phyloP scores from a whole-genome alignment of 306 rosid genomes.

The Vigna hirtella region DNA sequence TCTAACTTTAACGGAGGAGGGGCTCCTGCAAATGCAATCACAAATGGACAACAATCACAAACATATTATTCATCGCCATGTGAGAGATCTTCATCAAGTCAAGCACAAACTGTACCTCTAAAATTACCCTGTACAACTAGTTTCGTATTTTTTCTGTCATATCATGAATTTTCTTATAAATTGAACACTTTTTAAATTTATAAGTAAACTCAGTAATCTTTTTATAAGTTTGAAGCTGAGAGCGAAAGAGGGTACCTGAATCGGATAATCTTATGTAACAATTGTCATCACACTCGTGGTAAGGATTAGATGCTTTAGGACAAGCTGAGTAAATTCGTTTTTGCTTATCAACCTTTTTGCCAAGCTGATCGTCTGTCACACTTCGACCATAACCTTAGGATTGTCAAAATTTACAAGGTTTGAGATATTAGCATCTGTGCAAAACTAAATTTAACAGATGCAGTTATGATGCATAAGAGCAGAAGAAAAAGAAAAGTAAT shows the following conservation, averaged over 20 bases:
- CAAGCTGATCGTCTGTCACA: conserved; percentile 46
- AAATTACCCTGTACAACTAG: no score
- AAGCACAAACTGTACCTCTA: neutral
- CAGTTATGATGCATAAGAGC: neutral
- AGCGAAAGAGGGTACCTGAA: conserved; percentile 47
- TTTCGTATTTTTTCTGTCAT: no score
- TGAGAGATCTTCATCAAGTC: neutral
- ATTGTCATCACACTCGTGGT: conserved; percentile 55
- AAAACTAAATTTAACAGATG: no score
- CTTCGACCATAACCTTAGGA: conserved; percentile 49
- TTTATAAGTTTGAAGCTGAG: neutral
- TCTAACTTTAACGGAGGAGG: conserved; percentile 55
- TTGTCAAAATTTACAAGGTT: neutral
- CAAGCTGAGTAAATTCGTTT: conserved; percentile 46
- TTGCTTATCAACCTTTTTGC: conserved; percentile 43
- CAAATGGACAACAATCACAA: conserved; percentile 30
- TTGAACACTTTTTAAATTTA: no score
- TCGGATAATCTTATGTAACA: conserved; percentile 48
- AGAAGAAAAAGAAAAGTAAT: neutral
- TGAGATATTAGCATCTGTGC: neutral
- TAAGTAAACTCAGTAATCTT: no score
- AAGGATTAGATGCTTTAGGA: conserved; percentile 67
- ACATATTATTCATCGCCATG: neutral
- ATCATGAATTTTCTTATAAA: no score
- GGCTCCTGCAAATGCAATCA: conserved; percentile 64